Base-by-base conservation (phyloP, 352 stramenopile species). In the Pythium periplocum region DNA sequence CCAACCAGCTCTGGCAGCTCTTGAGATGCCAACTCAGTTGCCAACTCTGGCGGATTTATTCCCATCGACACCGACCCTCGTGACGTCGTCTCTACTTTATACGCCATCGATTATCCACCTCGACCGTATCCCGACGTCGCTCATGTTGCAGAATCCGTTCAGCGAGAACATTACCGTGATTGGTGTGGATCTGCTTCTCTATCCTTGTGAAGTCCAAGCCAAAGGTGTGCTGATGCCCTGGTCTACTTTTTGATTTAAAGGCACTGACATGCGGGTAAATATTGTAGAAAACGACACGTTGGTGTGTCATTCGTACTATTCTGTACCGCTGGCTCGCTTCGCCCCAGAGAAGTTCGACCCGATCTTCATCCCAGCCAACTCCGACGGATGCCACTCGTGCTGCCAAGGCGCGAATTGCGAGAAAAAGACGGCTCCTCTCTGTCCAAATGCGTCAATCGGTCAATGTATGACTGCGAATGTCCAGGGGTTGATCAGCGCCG, bases 91-190 rank as follows among this genome's bases (percentile, higher is more conserved):
- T 7, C 52, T 84, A 55, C 61, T 94, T 48, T 92, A 91, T 48
- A 76, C 73, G 31, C 82, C 82, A 12, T 90, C 79, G 30, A 59
- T 92, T 45, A 67, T 90, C 31, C 78, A 94, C 33, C 60, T 90
- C 49, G 78, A 65, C 11, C 63, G 63, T 31, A 85, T 94, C 39
- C 77, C 81, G 26, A 92, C 79, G 6, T 73, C 83, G 33, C 62
- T 94, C 10, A 70, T 84, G 51, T 51, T 94, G 53, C 77, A 79
- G 1, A 94, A 94, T 45, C 81, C 83, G 12, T 94, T 94, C 56
- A 86, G 69, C 55, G 78, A 92, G 58, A 77, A 56, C 40, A 92
- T 94, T 55, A 87, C 78, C 6, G 64, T 94, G 38, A 83, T 67
- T 5, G 60, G 40, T 4, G 72, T 87, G 6, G 80, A 91, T 52